A percentile compares a stretch with the other conserved stretches of the same genome.
These are phyloP conservation scores for Chenopodium berlandieri DNA, from an alignment of 148 eudicot species.

Conservation along the genomic window DNA sequence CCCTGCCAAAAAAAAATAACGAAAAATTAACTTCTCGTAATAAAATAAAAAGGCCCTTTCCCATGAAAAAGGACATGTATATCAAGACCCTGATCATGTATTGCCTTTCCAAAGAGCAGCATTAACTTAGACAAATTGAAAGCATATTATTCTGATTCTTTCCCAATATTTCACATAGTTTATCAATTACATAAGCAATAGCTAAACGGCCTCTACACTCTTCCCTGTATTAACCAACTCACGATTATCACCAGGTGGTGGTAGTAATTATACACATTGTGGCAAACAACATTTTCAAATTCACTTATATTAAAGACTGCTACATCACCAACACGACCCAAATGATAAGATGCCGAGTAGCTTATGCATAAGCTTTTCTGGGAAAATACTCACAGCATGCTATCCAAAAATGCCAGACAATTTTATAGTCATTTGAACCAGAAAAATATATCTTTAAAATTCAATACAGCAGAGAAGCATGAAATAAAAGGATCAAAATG, in stretches of 20 bases:
- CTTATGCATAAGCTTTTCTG: background rate
- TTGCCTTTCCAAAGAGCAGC: background rate
- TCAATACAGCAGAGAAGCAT: background rate
- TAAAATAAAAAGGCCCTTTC: background rate
- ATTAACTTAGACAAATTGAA: background rate
- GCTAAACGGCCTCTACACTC: background rate
- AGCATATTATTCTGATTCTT: background rate
- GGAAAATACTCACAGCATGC: background rate
- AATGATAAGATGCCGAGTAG: background rate
- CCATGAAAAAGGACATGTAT: background rate
- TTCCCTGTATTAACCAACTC: background rate
- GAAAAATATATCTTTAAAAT: background rate
- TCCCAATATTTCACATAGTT: background rate
- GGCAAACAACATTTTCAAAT: background rate
- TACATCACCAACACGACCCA: background rate
- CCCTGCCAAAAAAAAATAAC: constrained; percentile 45
- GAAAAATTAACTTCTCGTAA: background rate
- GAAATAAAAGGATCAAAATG: background rate
- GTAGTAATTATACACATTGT: background rate
- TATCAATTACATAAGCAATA: background rate
- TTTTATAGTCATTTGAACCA: background rate
- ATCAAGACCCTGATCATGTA: background rate
- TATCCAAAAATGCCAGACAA: background rate
- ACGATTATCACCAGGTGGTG: background rate
- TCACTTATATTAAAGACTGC: background rate